These are phyloP conservation scores for Flueggea neowawraea DNA, from an alignment of 441 rosid genomes.

Conservation along the genomic window DNA sequence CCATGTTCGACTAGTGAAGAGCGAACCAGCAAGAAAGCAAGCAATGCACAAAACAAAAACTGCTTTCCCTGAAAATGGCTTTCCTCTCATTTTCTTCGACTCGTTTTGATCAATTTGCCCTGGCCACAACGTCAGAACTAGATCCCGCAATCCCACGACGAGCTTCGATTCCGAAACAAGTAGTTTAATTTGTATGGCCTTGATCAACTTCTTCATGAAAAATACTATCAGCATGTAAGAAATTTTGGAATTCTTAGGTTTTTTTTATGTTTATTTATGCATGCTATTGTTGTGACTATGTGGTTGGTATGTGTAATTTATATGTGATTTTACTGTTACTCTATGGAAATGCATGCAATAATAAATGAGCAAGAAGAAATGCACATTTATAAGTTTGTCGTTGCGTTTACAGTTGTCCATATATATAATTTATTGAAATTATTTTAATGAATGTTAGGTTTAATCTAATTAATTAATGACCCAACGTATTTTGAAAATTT, in stretches of 20 bases:
- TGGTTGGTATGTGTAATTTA: not conserved
- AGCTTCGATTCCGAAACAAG: constrained; percentile 14
- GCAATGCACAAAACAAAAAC: constrained; percentile 55
- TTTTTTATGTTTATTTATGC: not conserved
- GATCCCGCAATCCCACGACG: constrained; percentile 8
- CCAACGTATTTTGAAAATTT: too few species aligned
- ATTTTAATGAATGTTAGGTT: too few species aligned
- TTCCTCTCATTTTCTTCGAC: constrained; percentile 60
- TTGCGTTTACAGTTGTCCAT: not conserved
- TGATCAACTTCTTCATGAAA: constrained; percentile 6
- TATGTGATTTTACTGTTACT: not conserved
- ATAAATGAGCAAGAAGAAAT: too few species aligned
- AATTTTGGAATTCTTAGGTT: not conserved
- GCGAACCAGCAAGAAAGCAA: constrained; percentile 72
- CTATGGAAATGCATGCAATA: not conserved
- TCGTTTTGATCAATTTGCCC: not conserved
- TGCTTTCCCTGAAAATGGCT: constrained; percentile 58
- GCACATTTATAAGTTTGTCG: not conserved
- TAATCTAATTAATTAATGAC: too few species aligned
- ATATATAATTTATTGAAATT: too few species aligned
- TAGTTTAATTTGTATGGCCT: constrained; percentile 9
- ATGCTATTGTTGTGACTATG: not conserved
- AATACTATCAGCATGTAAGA: not conserved
- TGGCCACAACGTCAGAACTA: constrained; percentile 10
- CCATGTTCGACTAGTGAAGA: constrained; percentile 51